Percentiles rank a stretch among this genome's conserved stretches.
Conservation (phyloP, 1,139 yeast species). For the Scheffersomyces insectosa region DNA sequence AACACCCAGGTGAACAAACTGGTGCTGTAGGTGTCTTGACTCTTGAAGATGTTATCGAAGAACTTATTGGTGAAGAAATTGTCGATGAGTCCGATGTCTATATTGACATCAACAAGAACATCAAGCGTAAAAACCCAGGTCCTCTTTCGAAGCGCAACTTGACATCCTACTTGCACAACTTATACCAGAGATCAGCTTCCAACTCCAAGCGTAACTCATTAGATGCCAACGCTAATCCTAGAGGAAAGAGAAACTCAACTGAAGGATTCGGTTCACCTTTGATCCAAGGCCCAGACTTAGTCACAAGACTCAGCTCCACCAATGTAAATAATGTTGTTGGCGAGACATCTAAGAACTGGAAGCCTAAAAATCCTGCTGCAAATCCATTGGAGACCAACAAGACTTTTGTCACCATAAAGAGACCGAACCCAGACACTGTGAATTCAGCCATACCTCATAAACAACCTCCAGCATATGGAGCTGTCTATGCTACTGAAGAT, state of each 20-base stretch:
- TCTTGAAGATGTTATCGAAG: conserved; percentile 95
- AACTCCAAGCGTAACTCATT: conserved; percentile 42
- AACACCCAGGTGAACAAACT: conserved; percentile 78
- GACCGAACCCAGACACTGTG: conserved; percentile 38
- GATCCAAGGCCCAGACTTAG: not conserved
- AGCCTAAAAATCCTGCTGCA: conserved; percentile 73
- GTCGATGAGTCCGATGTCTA: conserved; percentile 97
- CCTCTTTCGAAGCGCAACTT: conserved; percentile 76
- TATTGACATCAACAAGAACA: conserved; percentile 84
- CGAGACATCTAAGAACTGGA: conserved; percentile 29
- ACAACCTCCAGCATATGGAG: conserved; percentile 30
- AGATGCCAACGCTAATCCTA: conserved; percentile 17
- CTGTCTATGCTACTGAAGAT: conserved; percentile 51
- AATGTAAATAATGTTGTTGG: conserved; percentile 12
- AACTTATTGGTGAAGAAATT: conserved; percentile 95
- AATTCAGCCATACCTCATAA: conserved; percentile 22
- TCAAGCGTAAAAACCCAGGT: conserved; percentile 81
- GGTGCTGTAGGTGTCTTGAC: conserved; percentile 94
- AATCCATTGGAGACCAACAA: conserved; percentile 79
- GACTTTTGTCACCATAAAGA: conserved; percentile 67
- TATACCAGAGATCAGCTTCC: conserved; percentile 42
- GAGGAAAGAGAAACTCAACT: not conserved
- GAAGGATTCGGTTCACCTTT: not conserved
- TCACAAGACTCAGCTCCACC: not conserved
- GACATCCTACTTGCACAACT: conserved; percentile 64